phyloP scores from a whole-genome alignment of 1,284 basidiomycete genomes.

The Puccinia brachypodii region DNA sequence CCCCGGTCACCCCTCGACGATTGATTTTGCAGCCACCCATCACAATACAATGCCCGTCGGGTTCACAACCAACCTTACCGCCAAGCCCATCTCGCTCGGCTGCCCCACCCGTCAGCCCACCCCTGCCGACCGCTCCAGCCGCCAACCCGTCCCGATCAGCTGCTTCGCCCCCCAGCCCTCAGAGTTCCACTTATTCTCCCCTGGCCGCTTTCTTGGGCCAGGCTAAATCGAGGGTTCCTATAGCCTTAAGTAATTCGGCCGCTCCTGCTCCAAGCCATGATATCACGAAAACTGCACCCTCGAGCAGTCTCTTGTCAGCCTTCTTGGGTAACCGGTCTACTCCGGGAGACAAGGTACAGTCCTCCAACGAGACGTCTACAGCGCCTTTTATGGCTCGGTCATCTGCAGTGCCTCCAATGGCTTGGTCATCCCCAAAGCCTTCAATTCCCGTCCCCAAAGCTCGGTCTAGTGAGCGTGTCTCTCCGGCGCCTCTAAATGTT shows the following conservation, averaged over 20 bases:
- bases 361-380: not conserved
- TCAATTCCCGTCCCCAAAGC: not conserved
- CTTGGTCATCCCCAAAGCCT: not conserved
- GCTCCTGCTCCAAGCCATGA: not conserved
- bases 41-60: not conserved
- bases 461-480: not conserved
- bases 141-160: not conserved
- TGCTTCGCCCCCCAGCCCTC: not conserved
- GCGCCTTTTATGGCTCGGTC: not conserved
- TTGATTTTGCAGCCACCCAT: conserved; percentile 19
- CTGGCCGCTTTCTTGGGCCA: conserved; percentile 43
- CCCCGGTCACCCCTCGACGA: not conserved
- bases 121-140: not conserved
- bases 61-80: not conserved
- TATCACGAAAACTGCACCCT: not conserved
- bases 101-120: not conserved
- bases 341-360: not conserved
- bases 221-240: not conserved
- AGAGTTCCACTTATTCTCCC: conserved; percentile 35
- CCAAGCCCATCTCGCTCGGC: not conserved
- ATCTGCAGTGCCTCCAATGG: not conserved
- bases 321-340: conserved; percentile 6
- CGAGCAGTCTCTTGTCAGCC: conserved; percentile 25
- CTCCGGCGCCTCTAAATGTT: not conserved
- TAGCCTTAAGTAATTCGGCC: not conserved